Evolutionary conservation across 345 rosid species (phyloP), one percentile per base, ranked within the genome.

Genomic region (Nasturtium officinale): DNA sequence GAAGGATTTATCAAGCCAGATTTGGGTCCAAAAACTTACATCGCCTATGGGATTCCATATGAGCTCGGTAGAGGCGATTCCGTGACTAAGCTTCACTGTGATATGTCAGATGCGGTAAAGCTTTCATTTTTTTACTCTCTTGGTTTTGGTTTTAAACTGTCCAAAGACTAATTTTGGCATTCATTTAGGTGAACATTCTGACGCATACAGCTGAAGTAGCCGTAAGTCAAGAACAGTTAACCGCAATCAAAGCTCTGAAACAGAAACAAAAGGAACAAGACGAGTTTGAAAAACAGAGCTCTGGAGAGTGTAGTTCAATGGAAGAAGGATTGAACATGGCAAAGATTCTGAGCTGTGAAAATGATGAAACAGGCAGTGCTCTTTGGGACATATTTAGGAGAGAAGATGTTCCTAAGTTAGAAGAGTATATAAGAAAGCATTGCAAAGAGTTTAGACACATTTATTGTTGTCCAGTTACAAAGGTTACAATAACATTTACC

Each of bases 21-120:
- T 80, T 18, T 94, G 83, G 98, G 98, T 32, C 98, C 98, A 3
- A 94, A 94, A 74, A 85, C 97, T 4, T 94, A 94, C 50, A 89
- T 91, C 56, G 98, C 96, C 20, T 94, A 94, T 63, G 98, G 98
- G 35, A 32, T 79, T 61, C 57, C 59, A 0, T 83, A 87, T 74
- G 97, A 91, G 80, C 90, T 95, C 16, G 91, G 97, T 56, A 81
- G 99, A 82, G 99, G 97, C 8, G 97, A 94, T 80, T 94, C 98
- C 0, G 96, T 91, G 33, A 94, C 97, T 42, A 94, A 89, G 77
- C 98, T 94, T 56, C 97, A 91, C 54, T 94, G 95, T 13, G 97
- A 94, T 67, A 81, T 94, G 85, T 89, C 96, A 43, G 98, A 94
- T 68, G 98, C 98, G 82, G 98, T 93, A 86, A 42, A 57, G 33